Evolutionary conservation across 2,329 filamentous ascomycete genomes (phyloP).

Genomic region (Xylaria sp.): DNA sequence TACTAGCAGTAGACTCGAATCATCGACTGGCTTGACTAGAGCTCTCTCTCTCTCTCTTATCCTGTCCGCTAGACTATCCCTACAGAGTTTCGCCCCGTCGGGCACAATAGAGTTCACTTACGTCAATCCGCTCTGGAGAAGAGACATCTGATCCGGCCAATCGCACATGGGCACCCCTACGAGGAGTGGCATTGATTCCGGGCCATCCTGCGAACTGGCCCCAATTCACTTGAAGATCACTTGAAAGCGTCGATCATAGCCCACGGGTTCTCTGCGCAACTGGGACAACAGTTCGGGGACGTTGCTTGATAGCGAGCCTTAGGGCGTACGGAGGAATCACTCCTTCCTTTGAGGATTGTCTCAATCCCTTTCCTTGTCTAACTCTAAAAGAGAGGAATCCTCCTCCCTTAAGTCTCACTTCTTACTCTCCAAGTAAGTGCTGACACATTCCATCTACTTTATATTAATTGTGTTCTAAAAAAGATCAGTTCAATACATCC

Average conservation of each 20-base stretch:
- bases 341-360: conserved; percentile 31
- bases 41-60: no score
- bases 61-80: background rate
- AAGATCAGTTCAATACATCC: background rate
- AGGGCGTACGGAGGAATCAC: conserved; percentile 20
- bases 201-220: conserved; percentile 32
- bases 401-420: conserved; percentile 27
- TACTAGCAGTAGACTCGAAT: conserved; percentile 9
- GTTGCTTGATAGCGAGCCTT: conserved; percentile 14
- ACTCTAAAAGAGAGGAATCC: conserved; percentile 11
- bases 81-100: conserved; percentile 33
- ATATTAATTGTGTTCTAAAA: conserved; percentile 19
- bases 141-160: conserved; percentile 21
- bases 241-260: conserved; percentile 43
- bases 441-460: conserved; percentile 23
- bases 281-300: background rate
- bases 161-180: conserved; percentile 23
- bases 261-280: conserved; percentile 23
- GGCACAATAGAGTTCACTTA: conserved; percentile 29
- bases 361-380: conserved; percentile 33
- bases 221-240: conserved; percentile 41
- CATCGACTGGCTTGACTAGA: conserved; percentile 8
- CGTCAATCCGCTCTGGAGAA: conserved; percentile 25
- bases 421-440: background rate
- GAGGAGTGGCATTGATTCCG: conserved; percentile 38